Base-by-base conservation (phyloP, 164 flowering plant species). In the Liriodendron chinense region DNA sequence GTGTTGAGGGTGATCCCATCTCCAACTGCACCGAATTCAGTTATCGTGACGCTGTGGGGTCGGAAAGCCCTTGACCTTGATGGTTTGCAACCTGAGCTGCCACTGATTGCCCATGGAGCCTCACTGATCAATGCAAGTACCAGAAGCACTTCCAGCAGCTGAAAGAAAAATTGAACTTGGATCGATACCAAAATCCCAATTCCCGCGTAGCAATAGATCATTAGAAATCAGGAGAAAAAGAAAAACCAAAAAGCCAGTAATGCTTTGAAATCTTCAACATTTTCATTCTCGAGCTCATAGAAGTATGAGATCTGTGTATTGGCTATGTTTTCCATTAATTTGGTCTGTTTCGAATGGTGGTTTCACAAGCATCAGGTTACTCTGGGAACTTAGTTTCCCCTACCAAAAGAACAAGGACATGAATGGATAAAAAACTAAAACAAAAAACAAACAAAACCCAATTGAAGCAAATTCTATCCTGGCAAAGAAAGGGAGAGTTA, bases 21-120 rank as follows among this genome's bases (percentile, higher is more conserved):
- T 78, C 96, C 96, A 74, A 91, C 87, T 6, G 96, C 96, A 23
- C 96, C 94, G 76, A 91, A 90, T 78, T 91, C 94, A 14, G 90
- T 86, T 69, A 91, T 87, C 3, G 86, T 73, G 49, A 91, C 92
- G 76, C 91, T 89, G 75, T 91, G 91, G 16, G 94, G 94, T 74
- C 94, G 82, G 78, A 83, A 26, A 24, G 77, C 78, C 64, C 72
- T 69, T 18, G 78, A 66, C 59, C 48, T 82, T 65, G 70, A 68
- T 48, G 70, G 69, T 72, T 75, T 68, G 82, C 91, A 90, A 70
- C 74, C 69, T 47, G 80, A 80, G 79, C 82, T 78, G 59, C 69
- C 70, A 13, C 20, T 34, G 63, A 72, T 79, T 75, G 72, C 74
- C 88, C 85, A 84, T 83, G 80, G 71, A 78, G 78, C 82, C 74